Evolutionary conservation across 148 eudicot species (phyloP), one percentile per base, ranked within the genome.

Genomic region (Chenopodium suecicum): DNA sequence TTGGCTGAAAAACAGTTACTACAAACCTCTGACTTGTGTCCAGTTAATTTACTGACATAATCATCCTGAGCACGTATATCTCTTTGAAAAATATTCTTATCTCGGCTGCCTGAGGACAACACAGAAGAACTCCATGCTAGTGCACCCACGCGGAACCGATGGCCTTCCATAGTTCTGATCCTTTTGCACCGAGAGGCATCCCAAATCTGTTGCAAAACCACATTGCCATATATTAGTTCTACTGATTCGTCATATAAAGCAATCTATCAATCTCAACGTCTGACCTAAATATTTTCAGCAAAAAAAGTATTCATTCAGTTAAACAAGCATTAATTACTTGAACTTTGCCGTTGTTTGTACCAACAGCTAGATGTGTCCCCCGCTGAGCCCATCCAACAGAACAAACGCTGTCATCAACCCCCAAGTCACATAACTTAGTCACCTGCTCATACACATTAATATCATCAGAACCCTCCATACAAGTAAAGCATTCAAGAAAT

Each of bases 311-410:
- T 23, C 31, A 67, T 60, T 23, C 31, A 67, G 41, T 12, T 37
- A 48, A n/a, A 11, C 25, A 63, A 64, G 69, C 60, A 77, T 46
- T 48, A 52, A 65, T 65, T 70, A 93, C 97, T 91, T 92, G 98
- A 75, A 94, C 88, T 84, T 91, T 91, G 52, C 98, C 97, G 75
- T 81, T 84, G 86, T 86, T 89, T 22, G 95, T 91, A 76, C 98
- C 97, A 74, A 94, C 89, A 58, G 98, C 98, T 67, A 94, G 88
- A 87, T 91, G 91, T 27, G 95, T 88, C 74, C 98, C 95, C 12
- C 95, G 91, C 75, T 90, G 93, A 75, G 98, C 97, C 98, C 97
- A 94, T 72, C 94, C 97, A 73, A 94, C 98, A 20, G 97, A 94
- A 84, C 98, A 91, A 9, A 94, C 97, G 79, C 89, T 92, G 79